A percentile compares a stretch with the other conserved stretches of the same genome.
phyloP scores from a whole-genome alignment of 2,329 filamentous ascomycete genomes.

The Alternaria postmessia region DNA sequence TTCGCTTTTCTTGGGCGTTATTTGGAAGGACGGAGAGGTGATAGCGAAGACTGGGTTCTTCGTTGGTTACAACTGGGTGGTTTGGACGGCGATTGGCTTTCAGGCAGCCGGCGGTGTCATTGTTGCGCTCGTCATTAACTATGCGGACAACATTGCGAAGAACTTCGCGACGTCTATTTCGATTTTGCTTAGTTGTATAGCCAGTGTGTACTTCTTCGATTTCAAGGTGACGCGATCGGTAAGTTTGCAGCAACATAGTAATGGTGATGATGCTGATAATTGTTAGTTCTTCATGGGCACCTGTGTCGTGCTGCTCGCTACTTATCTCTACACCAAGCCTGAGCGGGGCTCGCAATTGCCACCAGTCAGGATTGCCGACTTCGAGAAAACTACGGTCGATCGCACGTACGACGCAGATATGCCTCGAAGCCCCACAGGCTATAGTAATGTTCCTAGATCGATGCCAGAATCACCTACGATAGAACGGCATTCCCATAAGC shows the following conservation, averaged over 20 bases:
- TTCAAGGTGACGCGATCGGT: constrained; percentile 69
- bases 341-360: constrained; percentile 63
- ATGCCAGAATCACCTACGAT: constrained; percentile 35
- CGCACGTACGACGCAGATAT: constrained; percentile 26
- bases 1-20: constrained; percentile 82
- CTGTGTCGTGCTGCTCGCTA: constrained; percentile 77
- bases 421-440: constrained; percentile 20
- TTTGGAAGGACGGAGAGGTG: constrained; percentile 85
- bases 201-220: constrained; percentile 85
- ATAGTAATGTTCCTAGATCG: constrained; percentile 21
- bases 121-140: constrained; percentile 82
- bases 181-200: constrained; percentile 85
- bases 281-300: constrained; percentile 83
- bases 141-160: constrained; percentile 89
- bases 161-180: constrained; percentile 94
- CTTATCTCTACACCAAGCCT: constrained; percentile 81
- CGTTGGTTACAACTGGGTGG: constrained; percentile 89
- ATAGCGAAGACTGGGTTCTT: constrained; percentile 91
- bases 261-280: constrained; percentile 7
- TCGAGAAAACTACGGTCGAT: constrained; percentile 76
- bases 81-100: constrained; percentile 83
- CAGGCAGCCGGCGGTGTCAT: constrained; percentile 87
- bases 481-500: constrained; percentile 33
- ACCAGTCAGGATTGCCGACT: constrained; percentile 73
- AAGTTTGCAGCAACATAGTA: constrained; percentile 11